Conservation (phyloP, 345 rosid genomes). For the Brassica carinata region DNA sequence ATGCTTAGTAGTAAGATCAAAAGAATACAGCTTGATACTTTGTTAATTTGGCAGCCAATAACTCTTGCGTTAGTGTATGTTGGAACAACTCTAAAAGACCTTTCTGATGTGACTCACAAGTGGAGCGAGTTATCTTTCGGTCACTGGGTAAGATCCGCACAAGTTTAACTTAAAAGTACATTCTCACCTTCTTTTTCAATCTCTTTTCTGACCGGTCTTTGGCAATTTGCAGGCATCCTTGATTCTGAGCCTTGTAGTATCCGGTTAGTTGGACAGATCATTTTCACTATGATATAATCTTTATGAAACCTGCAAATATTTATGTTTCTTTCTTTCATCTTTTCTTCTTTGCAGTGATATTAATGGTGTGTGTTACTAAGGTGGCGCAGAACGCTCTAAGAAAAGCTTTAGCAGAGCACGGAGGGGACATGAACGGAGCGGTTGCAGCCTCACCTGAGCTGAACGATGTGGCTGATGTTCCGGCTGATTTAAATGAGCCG, state of each 20-base stretch:
- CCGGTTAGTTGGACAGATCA: slow-evolving; percentile 66
- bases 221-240: slow-evolving; percentile 62
- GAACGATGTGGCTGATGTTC: slow-evolving; percentile 46
- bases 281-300: neutral
- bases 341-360: slow-evolving; percentile 55
- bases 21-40: slow-evolving; percentile 23
- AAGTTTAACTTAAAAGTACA: neutral
- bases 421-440: slow-evolving; percentile 48
- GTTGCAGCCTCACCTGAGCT: slow-evolving; percentile 46
- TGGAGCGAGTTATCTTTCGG: slow-evolving; percentile 86
- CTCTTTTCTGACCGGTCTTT: slow-evolving; percentile 10
- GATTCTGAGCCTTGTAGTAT: slow-evolving; percentile 61
- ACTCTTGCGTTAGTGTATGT: slow-evolving; percentile 84
- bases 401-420: slow-evolving; percentile 90
- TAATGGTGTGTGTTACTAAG: slow-evolving; percentile 73
- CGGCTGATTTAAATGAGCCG: slow-evolving; percentile 59
- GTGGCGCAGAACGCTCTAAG: slow-evolving; percentile 82
- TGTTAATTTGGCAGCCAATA: slow-evolving; percentile 70
- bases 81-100: slow-evolving; percentile 97
- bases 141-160: slow-evolving; percentile 74
- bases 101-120: slow-evolving; percentile 97
- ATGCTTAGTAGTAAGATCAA: neutral
- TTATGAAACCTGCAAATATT: slow-evolving; percentile 1
- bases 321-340: neutral
- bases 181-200: neutral